phyloP scores from a whole-genome alignment of 106 monocot species.

The Dendrobium officinale region DNA sequence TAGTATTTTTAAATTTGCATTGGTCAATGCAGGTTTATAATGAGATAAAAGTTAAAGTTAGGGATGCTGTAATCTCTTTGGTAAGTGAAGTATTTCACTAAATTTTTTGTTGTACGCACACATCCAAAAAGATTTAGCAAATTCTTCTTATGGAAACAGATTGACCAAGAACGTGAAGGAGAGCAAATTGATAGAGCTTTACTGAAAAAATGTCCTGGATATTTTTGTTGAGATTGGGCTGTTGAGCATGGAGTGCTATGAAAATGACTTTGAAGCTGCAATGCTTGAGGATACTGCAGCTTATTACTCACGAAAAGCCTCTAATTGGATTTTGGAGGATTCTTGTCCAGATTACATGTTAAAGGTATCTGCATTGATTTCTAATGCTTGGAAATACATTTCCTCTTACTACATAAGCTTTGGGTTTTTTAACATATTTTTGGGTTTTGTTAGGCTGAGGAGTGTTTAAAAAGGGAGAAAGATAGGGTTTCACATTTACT shows the following conservation, averaged over 20 bases:
- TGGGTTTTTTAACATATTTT: neutral
- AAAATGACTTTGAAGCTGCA: constrained; percentile 67
- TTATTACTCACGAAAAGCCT: constrained; percentile 77
- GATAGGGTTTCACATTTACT: constrained; percentile 73
- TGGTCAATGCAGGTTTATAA: constrained; percentile 39
- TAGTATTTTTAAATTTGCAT: neutral
- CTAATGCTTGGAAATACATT: neutral
- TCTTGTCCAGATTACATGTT: constrained; percentile 88
- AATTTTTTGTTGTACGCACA: neutral
- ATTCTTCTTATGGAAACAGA: constrained; percentile 23
- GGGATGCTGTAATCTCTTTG: constrained; percentile 66
- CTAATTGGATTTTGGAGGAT: constrained; percentile 73
- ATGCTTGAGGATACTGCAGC: constrained; percentile 55
- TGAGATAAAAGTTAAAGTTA: constrained; percentile 50
- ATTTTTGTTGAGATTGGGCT: constrained; percentile 77
- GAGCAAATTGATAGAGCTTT: constrained; percentile 67
- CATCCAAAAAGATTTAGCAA: neutral
- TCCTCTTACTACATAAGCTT: neutral
- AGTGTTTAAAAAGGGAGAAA: constrained; percentile 74
- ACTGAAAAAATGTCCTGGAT: constrained; percentile 57
- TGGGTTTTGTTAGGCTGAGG: constrained; percentile 51
- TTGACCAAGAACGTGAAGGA: constrained; percentile 73
- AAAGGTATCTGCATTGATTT: constrained; percentile 34
- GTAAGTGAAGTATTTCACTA: constrained; percentile 16
- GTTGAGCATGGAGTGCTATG: constrained; percentile 62